These are phyloP conservation scores for Lolium rigidum DNA, from an alignment of 176 grass and related monocot species.

Conservation along the genomic window DNA sequence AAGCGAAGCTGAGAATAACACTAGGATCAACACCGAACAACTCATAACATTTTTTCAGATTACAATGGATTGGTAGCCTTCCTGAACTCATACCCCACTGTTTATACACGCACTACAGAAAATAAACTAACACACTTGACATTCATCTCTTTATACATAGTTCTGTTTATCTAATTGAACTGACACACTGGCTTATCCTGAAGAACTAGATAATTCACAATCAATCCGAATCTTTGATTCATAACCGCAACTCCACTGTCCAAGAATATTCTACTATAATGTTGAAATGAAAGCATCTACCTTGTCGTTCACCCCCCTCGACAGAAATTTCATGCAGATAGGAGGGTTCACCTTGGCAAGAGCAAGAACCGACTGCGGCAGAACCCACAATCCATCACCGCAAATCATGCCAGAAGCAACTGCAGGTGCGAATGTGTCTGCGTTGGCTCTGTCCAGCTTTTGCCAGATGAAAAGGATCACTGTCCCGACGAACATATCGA, in stretches of 20 bases:
- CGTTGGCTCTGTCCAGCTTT: conserved; percentile 32
- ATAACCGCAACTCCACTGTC: background rate
- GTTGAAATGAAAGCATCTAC: conserved; percentile 27
- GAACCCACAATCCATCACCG: conserved; percentile 24
- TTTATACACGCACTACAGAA: background rate
- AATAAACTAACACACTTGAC: background rate
- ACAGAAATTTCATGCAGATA: conserved; percentile 47
- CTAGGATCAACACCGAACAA: background rate
- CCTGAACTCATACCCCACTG: background rate
- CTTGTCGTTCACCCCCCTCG: conserved; percentile 27
- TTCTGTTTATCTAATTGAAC: background rate
- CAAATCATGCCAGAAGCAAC: conserved; percentile 44
- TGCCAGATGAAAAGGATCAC: conserved; percentile 46
- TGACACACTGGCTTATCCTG: background rate
- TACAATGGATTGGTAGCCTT: background rate
- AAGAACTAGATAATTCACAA: background rate
- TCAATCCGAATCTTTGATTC: conserved; percentile 14
- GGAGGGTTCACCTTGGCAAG: conserved; percentile 48
- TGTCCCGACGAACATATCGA: conserved; percentile 42
- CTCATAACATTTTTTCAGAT: background rate
- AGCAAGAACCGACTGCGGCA: conserved; percentile 39
- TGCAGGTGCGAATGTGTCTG: conserved; percentile 34
- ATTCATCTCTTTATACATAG: conserved; percentile 11
- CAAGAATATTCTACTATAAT: conserved; percentile 6
- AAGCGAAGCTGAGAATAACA: background rate